Evolutionary conservation across 176 grass and related monocot genomes (phyloP).

Genomic region (Tillandsia fasciculata): DNA sequence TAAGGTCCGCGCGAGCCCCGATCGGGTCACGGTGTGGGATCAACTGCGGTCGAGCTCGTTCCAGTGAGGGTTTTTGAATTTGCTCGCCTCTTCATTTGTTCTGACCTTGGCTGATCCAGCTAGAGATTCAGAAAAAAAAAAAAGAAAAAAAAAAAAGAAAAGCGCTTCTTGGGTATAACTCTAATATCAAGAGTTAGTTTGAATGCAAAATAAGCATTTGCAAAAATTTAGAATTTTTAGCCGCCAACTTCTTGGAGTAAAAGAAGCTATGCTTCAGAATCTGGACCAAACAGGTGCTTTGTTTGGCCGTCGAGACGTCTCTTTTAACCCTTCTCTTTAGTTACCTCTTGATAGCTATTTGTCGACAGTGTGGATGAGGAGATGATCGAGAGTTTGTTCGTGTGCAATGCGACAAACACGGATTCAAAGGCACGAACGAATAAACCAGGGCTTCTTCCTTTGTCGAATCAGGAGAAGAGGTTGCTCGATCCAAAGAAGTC

Average conservation of each 20-base stretch:
- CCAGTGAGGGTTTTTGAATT: constrained; percentile 28
- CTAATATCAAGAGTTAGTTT: background rate
- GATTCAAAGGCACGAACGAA: background rate
- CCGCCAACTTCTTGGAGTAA: background rate
- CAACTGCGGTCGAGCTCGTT: constrained; percentile 71
- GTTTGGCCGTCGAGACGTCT: background rate
- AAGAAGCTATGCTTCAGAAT: no score
- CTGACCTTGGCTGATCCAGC: no score
- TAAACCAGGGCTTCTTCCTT: background rate
- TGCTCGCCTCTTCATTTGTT: background rate
- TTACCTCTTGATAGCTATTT: background rate
- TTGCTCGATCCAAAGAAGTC: constrained; percentile 52
- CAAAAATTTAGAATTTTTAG: no score
- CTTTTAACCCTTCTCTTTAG: background rate
- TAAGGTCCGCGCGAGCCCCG: constrained; percentile 58
- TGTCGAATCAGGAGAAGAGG: constrained; percentile 32
- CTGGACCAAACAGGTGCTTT: background rate
- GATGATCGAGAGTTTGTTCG: constrained; percentile 70
- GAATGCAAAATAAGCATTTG: background rate
- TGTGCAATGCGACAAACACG: constrained; percentile 39
- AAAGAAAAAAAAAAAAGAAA: background rate
- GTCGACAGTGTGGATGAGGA: constrained; percentile 49
- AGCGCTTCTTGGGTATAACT: background rate
- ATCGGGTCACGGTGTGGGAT: constrained; percentile 68
- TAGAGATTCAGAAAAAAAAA: no score